Evolutionary conservation across 805 yeast species (phyloP), one percentile per base, ranked within the genome.

Genomic region (Cyberlindnera nakhonratchasimensis): DNA sequence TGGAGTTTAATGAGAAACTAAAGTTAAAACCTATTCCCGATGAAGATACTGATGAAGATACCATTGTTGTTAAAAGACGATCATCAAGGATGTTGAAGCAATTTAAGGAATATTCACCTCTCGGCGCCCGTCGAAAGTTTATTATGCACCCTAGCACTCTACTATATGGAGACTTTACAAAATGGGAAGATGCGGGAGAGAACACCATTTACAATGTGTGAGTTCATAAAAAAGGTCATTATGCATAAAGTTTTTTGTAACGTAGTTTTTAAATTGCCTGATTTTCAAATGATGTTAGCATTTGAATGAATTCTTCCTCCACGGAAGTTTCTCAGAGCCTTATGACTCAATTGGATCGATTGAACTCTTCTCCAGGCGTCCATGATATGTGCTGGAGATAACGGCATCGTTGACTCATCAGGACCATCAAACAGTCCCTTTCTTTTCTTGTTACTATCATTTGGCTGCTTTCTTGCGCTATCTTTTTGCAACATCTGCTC

Each of bases 301-400:
- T 59, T 54, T 4, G 66, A 55, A 17, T 55, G 52, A 16, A 67
- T 32, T 51, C 67, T 61, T 6, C 70, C 66, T 11, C 72, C 96
- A 24, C 80, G 75, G 60, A 82, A 87, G 40, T 83, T 80, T 45
- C 88, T 70, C 32, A 80, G 59, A 2, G 93, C 83, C 45, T 74
- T 77, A 48, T 78, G 82, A 34, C 71, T 74, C 54, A 75, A 76
- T 33, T 73, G 72, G 2, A 65, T 65, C 2, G 70, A 64, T 61
- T 89, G 96, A 32, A 87, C 62, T 40, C 82, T 66, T 55, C 96
- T 70, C 89, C 93, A 88, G 0, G 97, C 96, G 57, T 88, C 96
- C 45, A 82, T 81, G 10, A 90, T 80, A 61, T 90, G 96, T 45
- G 78, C 76, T 0, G 91, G 86, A 58, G 78, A 68, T 28, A 90